A percentile compares a stretch with the other conserved stretches of the same genome.
Evolutionary conservation across 192 early-diverging fungal species (phyloP).

Genomic region (Piromyces sp.): DNA sequence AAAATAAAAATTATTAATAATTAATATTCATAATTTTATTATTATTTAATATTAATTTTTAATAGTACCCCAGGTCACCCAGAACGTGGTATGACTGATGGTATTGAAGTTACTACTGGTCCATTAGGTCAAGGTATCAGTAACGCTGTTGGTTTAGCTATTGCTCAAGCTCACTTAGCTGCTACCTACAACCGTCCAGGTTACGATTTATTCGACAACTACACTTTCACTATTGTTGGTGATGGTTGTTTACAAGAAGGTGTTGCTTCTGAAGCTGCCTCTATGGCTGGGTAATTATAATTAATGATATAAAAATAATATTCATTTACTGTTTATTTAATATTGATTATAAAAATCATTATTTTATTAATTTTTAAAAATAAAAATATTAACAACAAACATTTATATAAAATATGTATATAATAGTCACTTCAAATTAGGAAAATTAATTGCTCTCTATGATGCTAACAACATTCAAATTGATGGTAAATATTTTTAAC

Average conservation of each 20-base stretch:
- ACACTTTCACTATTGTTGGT: constrained; percentile 66
- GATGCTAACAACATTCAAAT: constrained; percentile 94
- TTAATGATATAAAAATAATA: too few species aligned
- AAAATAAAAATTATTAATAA: too few species aligned
- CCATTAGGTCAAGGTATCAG: constrained; percentile 85
- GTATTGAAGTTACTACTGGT: constrained; percentile 93
- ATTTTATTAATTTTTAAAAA: too few species aligned
- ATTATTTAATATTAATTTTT: too few species aligned
- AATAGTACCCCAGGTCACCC: constrained; percentile 88
- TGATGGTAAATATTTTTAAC: constrained; percentile 77
- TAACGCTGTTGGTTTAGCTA: constrained; percentile 83
- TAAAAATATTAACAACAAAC: too few species aligned
- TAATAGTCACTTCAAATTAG: constrained; percentile 75
- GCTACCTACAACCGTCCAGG: constrained; percentile 81
- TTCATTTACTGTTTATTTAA: too few species aligned
- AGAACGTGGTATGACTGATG: constrained; percentile 60
- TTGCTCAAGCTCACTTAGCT: constrained; percentile 69
- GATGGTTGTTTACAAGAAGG: constrained; percentile 98
- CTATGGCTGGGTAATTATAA: too few species aligned
- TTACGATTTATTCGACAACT: constrained; percentile 71
- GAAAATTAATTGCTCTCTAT: constrained; percentile 86
- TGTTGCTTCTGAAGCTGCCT: constrained; percentile 74
- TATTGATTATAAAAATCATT: too few species aligned
- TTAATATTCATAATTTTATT: too few species aligned
- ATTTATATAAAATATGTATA: too few species aligned